Base-by-base conservation (phyloP, 2,329 filamentous ascomycete species). In the Chrysoporthe austroafricana region DNA sequence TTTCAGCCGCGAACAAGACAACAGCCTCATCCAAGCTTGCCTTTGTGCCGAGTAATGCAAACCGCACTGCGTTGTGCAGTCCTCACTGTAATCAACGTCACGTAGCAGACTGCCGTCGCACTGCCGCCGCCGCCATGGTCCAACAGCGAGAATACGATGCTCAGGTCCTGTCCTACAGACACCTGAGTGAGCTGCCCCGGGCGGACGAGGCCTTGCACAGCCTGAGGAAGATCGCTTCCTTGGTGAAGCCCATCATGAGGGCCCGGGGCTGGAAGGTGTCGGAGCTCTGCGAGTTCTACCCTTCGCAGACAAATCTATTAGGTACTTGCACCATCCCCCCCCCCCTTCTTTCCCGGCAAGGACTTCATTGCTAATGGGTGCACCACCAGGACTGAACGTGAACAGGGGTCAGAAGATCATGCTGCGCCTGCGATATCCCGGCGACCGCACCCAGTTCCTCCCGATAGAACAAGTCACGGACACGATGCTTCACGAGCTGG, bases 241-340 rank as follows among this genome's bases (percentile, higher is more conserved):
- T 96, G 67, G 94, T 97, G 70, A 97, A 97, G 77, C 95, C 95
- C 21, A 92, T 98, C 70, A 98, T 98, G 94, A 86, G 93, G 71
- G 93, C 93, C 60, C 88, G 92, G 56, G 85, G 85, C 66, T 98
- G 94, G 92, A 90, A 84, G 70, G 92, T 98, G 44, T 85, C 86
- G 39, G 87, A 91, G 60, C 85, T 98, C 18, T 88, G 90, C 61
- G 95, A 98, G 77, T 97, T 98, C 79, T 91, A 92, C 69, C 95
- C 95, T 0, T 83, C 88, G 14, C 85, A 96, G 73, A 79, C 82
- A 43, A 91, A 91, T 72, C 82, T 97, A 1, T 81, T 97, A 52
- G 94, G 92, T 84, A 78, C 2, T 3, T 34, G 32, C 7, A 59
- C 6, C n/a, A n/a, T n/a, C n/a, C 73, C 46, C 2, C 5, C 9